Percentiles rank a stretch among this genome's conserved stretches.
Evolutionary conservation across 768 basidiomycete genomes (phyloP).

Genomic region (Imleria badia): DNA sequence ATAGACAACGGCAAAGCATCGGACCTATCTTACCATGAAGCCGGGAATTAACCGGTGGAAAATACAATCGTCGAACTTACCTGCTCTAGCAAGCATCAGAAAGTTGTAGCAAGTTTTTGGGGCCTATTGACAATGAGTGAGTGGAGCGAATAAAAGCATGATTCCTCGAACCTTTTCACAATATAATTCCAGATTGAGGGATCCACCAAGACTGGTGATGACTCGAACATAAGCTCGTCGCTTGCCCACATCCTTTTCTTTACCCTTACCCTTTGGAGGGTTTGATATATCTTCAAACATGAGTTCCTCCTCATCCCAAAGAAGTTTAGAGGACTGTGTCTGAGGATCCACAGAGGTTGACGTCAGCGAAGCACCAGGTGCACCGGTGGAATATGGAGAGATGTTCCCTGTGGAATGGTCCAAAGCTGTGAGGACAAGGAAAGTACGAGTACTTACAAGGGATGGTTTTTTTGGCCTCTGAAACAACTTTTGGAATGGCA

Average conservation of each 20-base stretch:
- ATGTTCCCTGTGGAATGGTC: constrained; percentile 63
- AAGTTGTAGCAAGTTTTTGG: constrained; percentile 99
- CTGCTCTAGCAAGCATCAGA: constrained; percentile 84
- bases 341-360: constrained; percentile 88
- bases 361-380: constrained; percentile 90
- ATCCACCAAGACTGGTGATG: constrained; percentile 89
- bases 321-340: constrained; percentile 62
- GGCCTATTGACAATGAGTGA: constrained; percentile 51
- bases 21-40: constrained; percentile 71
- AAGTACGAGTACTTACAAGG: constrained; percentile 54
- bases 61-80: constrained; percentile 85
- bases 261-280: constrained; percentile 79
- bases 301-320: constrained; percentile 99
- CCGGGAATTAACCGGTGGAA: constrained; percentile 95
- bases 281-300: constrained; percentile 96
- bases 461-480: constrained; percentile 49
- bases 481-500: constrained; percentile 32
- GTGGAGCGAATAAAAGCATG: not conserved
- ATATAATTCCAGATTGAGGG: constrained; percentile 79
- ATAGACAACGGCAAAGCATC: not conserved
- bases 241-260: constrained; percentile 91
- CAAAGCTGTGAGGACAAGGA: not conserved
- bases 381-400: constrained; percentile 88
- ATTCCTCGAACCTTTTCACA: constrained; percentile 70
- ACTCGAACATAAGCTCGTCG: constrained; percentile 95